phyloP scores from a whole-genome alignment of 2,329 filamentous ascomycete genomes.

The Aureobasidium vineae region DNA sequence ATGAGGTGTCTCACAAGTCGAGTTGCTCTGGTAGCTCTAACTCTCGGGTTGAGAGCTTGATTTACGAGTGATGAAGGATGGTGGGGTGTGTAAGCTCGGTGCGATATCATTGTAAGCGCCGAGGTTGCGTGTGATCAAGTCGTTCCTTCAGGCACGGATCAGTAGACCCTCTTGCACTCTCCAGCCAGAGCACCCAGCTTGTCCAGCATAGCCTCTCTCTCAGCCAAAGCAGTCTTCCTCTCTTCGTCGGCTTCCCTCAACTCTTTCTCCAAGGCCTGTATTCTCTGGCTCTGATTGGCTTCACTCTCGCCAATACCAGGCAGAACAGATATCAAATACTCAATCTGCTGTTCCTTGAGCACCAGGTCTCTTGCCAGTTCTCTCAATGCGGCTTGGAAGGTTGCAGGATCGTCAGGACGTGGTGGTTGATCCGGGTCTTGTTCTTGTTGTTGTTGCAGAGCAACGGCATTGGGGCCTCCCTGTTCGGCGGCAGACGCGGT shows the following conservation, averaged over 20 bases:
- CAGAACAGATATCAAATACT: slow-evolving; percentile 69
- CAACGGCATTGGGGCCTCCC: slow-evolving; percentile 28
- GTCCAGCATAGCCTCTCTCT: slow-evolving; percentile 45
- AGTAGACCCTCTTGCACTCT: slow-evolving; percentile 39
- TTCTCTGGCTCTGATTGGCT: slow-evolving; percentile 66
- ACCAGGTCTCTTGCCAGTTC: slow-evolving; percentile 76
- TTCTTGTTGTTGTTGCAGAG: slow-evolving; percentile 26
- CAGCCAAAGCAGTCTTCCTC: slow-evolving; percentile 42
- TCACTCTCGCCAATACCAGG: slow-evolving; percentile 78
- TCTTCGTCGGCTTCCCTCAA: slow-evolving; percentile 45
- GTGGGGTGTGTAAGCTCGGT: background rate
- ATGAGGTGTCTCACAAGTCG: background rate
- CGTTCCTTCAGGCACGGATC: slow-evolving; percentile 8
- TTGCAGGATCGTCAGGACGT: slow-evolving; percentile 59
- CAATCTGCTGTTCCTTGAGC: slow-evolving; percentile 79
- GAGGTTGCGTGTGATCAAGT: background rate
- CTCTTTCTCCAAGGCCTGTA: slow-evolving; percentile 47
- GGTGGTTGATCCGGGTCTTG: slow-evolving; percentile 43
- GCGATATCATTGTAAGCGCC: background rate
- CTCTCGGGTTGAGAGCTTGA: background rate
- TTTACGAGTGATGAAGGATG: background rate
- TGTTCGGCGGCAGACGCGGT: slow-evolving; percentile 12
- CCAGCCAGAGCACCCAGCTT: slow-evolving; percentile 51
- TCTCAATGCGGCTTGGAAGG: slow-evolving; percentile 65
- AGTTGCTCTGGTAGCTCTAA: background rate